Base-by-base conservation (phyloP, 176 grass and related monocot species). In the Olyra latifolia region DNA sequence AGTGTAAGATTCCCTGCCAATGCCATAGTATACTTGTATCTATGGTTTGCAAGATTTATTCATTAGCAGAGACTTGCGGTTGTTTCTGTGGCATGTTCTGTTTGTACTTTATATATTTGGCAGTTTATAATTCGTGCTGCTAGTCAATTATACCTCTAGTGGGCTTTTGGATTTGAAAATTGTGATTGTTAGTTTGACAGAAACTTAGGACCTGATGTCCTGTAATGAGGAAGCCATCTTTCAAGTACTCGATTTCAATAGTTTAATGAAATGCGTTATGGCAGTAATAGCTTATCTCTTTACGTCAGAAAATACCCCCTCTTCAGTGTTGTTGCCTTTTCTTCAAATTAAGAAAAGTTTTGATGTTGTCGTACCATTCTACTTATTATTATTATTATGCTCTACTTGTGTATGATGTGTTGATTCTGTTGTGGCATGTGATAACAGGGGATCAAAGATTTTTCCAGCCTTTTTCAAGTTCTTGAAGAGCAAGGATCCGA, bases 361-460 rank as follows among this genome's bases (percentile, higher is more conserved):
- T 5, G 10, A 3, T 14, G 29, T 7, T 10, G 24, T 1, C 0
- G 4, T 71, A 38, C 17, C 27, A 35, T 30, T 60, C 39, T 47
- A n/a, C n/a, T n/a, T n/a, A n/a, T n/a, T n/a, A n/a, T 72, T 67
- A 60, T 29, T 66, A 4, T 9, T n/a, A 28, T 39, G 35, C 7
- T 62, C 20, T 58, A n/a, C 16, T 56, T 77, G 19, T 23, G 0
- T 12, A 16, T 57, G 42, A 3, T 52, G 12, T 10, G 9, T 38
- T 24, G 49, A 60, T 76, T 76, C 76, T 32, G 19, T 53, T 42
- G 35, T 78, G 50, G 22, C 41, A 16, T 49, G 40, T 63, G 58
- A 85, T 71, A 73, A 83, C 83, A 97, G 94, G 87, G 94, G 91
- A 67, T 97, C 94, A 81, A 97, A 97, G 83, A 76, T 97, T 67